These are phyloP conservation scores for Symmetrospora coprosmae DNA, from an alignment of 768 basidiomycete species.

Conservation along the genomic window DNA sequence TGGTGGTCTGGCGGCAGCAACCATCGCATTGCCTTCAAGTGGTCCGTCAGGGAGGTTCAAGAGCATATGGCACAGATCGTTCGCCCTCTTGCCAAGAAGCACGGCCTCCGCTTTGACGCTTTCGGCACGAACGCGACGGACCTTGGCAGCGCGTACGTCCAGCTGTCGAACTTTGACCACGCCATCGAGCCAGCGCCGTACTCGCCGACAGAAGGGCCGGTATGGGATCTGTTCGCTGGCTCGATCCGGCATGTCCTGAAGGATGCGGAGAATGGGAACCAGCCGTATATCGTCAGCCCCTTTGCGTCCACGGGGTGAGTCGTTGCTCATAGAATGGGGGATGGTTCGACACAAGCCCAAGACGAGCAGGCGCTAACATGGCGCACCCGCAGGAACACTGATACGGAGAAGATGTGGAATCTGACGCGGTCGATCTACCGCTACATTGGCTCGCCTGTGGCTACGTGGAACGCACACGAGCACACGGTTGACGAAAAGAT, in stretches of 20 bases:
- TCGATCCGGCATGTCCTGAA: background rate
- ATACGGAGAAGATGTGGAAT: too few species aligned
- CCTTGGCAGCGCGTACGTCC: background rate
- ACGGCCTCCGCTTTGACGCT: background rate
- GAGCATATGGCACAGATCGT: background rate
- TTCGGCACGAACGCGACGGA: background rate
- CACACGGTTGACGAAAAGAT: conserved; percentile 11
- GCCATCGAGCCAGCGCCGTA: conserved; percentile 7
- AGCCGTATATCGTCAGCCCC: background rate
- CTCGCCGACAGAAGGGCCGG: background rate
- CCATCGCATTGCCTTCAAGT: background rate
- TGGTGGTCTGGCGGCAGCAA: too few species aligned
- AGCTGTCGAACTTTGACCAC: background rate
- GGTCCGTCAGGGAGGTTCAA: background rate
- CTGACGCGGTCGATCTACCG: background rate
- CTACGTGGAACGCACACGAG: background rate
- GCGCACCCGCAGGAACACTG: too few species aligned
- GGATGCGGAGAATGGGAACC: background rate
- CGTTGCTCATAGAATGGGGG: too few species aligned
- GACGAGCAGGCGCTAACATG: too few species aligned
- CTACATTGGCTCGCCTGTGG: background rate
- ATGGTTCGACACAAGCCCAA: too few species aligned
- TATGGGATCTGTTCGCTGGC: conserved; percentile 9
- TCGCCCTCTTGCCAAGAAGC: background rate
- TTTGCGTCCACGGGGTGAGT: conserved; percentile 5